Base-by-base conservation (phyloP, 2,329 filamentous ascomycete genomes). In the Coniella vitis region DNA sequence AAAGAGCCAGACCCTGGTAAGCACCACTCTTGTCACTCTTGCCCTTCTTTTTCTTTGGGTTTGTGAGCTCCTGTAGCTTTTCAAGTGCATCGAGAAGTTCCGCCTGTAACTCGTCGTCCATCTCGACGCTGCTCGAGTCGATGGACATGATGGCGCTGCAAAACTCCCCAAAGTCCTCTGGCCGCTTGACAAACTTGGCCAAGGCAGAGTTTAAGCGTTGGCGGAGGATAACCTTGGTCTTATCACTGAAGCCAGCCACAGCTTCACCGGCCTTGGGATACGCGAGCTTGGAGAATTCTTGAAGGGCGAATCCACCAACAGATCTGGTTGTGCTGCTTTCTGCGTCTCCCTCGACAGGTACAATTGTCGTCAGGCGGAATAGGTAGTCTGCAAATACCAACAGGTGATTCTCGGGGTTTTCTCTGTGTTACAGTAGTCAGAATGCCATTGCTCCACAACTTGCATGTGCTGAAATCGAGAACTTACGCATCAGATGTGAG, bases 1-100 rank as follows among this genome's bases (percentile, higher is more conserved):
- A 76, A 32, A 96, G 74, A 17, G 85, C 84, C 50, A 96, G 77
- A 0, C 87, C 86, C 52, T 82, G 81, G 71, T 71, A 53, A 65
- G 66, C 49, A 63, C 72, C 59, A 62, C 69, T 55, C 51, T 61
- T 47, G 58, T 64, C 14, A 61, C 61, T 52, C 57, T 29, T 29
- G 25, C 60, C 52, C 57, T 45, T 61, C 53, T 56, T 63, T 37
- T 47, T 58, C 56, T 63, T 66, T 9, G 61, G 57, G 32, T 76
- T 76, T 22, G 76, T 65, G 12, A 79, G 66, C 56, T 76, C 76
- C 51, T 71, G 65, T 63, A 84, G 72, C 16, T 72, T 70, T 48
- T 72, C 69, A 5, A 77, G 58, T 1, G 76, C 79, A 25, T 73
- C 71, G 19, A 74, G 67, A 8, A 76, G 72, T 38, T 78, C 75